Evolutionary conservation across 2,329 filamentous ascomycete genomes (phyloP), one percentile per base, ranked within the genome.

Genomic region (Cryphonectria radicalis): DNA sequence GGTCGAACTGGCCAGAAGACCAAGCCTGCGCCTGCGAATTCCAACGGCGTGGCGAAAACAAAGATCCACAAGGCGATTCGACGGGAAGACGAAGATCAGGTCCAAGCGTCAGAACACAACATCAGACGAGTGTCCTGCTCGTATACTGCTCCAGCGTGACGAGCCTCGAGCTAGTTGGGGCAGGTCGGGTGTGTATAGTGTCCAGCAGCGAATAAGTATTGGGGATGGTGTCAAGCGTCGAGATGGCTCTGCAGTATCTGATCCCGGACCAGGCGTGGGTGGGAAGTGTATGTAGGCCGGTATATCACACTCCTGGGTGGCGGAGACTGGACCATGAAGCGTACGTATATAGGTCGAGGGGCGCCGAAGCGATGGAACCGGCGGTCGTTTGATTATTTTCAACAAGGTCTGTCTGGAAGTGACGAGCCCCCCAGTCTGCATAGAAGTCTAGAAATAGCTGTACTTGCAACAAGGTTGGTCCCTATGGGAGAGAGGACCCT

Each of bases 381-480:
- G 82, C 81, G 81, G 82, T 81, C 42, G 80, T 80, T 77, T 78
- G 78, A 80, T 78, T 80, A 78, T 79, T 80, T 75, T 72, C 77
- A 73, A 68, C 59, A 63, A 81, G 80, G 75, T 77, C 74, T 75
- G 78, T 77, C 78, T 79, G 78, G 78, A 77, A 80, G 77, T 77
- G 81, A 79, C 77, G 79, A 80, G 77, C 68, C 76, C 78, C 78
- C 79, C 78, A 77, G 82, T 80, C 81, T 81, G 81, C 82, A 82
- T 81, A 79, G 78, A 79, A 78, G 77, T 75, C 81, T 78, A 78
- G 78, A 78, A 79, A 77, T 80, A 80, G 76, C 78, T 77, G 80
- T 81, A 78, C 79, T 74, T 78, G 79, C 78, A 83, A 80, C 78
- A 79, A 82, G 79, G 78, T 79, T 76, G 76, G 77, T 75, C 76